A percentile compares a stretch with the other conserved stretches of the same genome.
phyloP scores from a whole-genome alignment of 805 yeast species.

The Myxozyma lipomycoides region DNA sequence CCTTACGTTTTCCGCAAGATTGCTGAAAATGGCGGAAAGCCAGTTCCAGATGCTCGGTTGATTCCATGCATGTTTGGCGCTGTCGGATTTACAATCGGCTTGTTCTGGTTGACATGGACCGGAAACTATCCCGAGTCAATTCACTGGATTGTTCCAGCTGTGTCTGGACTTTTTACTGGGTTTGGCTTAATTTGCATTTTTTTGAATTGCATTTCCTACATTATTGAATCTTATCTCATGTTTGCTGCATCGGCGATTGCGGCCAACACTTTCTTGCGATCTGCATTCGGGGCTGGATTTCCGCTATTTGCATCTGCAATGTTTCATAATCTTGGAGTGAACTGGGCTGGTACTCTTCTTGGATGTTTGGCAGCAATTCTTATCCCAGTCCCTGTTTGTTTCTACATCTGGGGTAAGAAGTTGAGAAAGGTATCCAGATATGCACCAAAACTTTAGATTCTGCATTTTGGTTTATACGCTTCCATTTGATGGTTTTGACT shows the following conservation, averaged over 20 bases:
- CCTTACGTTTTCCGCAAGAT: conserved; percentile 42
- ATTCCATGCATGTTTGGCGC: conserved; percentile 51
- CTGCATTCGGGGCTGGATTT: conserved; percentile 62
- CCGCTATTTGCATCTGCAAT: conserved; percentile 67
- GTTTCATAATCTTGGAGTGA: conserved; percentile 62
- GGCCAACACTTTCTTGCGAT: conserved; percentile 65
- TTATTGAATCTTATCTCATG: conserved; percentile 59
- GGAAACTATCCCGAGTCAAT: conserved; percentile 52
- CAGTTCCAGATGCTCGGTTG: conserved; percentile 61
- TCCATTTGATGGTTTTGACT: too few species aligned
- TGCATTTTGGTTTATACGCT: too few species aligned
- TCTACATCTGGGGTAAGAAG: conserved; percentile 49
- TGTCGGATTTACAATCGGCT: conserved; percentile 52
- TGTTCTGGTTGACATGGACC: conserved; percentile 68
- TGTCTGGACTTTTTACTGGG: conserved; percentile 61
- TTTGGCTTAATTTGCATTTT: conserved; percentile 58
- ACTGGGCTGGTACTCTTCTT: conserved; percentile 73
- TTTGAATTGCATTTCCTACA: conserved; percentile 62
- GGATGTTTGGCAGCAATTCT: conserved; percentile 58
- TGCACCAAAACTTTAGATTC: too few species aligned
- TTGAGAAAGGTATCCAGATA: conserved; percentile 19
- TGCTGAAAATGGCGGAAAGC: conserved; percentile 48
- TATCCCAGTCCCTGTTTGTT: conserved; percentile 64
- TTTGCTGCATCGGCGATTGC: conserved; percentile 78
- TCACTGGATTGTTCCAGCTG: conserved; percentile 58